Percentiles rank a stretch among this genome's conserved stretches.
Conservation (phyloP, 2,329 filamentous ascomycete genomes). For the Microcyclospora pomicola region DNA sequence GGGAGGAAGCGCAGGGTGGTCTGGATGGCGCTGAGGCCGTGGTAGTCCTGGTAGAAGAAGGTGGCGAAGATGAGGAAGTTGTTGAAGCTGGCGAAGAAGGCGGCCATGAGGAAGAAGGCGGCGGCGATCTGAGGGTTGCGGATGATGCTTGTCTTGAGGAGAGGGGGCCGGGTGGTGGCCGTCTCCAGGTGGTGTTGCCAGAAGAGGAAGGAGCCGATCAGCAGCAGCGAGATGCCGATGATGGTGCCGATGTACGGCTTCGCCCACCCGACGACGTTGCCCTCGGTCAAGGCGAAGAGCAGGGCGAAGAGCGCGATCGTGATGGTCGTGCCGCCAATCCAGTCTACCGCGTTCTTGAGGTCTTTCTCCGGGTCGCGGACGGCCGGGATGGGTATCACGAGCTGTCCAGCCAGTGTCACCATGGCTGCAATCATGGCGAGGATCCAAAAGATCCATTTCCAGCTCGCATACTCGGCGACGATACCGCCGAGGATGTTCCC, state of each 20-base stretch:
- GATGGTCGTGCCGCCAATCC: slow-evolving; percentile 50
- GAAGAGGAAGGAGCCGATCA: slow-evolving; percentile 42
- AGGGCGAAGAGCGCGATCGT: slow-evolving; percentile 49
- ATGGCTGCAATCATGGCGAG: slow-evolving; percentile 46
- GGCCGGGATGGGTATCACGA: slow-evolving; percentile 45
- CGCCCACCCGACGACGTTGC: slow-evolving; percentile 54
- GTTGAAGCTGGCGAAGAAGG: slow-evolving; percentile 57
- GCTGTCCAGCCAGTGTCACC: slow-evolving; percentile 42
- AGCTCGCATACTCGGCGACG: slow-evolving; percentile 47
- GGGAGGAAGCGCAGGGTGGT: slow-evolving; percentile 57
- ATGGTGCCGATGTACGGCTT: slow-evolving; percentile 48
- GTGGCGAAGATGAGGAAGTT: slow-evolving; percentile 54
- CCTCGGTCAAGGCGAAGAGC: slow-evolving; percentile 54
- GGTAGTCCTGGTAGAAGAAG: slow-evolving; percentile 55
- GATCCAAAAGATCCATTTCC: slow-evolving; percentile 56
- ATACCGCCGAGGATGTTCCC: slow-evolving; percentile 53
- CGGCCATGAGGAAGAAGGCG: slow-evolving; percentile 49
- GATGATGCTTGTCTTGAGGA: slow-evolving; percentile 57
- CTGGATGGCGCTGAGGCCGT: slow-evolving; percentile 46
- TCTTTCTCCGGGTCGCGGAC: slow-evolving; percentile 4
- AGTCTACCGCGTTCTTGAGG: slow-evolving; percentile 44
- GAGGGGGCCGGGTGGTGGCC: slow-evolving; percentile 35
- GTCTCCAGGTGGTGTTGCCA: slow-evolving; percentile 50
- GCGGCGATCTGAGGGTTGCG: slow-evolving; percentile 45
- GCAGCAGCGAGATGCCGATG: slow-evolving; percentile 43